phyloP scores from a whole-genome alignment of 1,139 yeast species.

The Diutina siamensis region DNA sequence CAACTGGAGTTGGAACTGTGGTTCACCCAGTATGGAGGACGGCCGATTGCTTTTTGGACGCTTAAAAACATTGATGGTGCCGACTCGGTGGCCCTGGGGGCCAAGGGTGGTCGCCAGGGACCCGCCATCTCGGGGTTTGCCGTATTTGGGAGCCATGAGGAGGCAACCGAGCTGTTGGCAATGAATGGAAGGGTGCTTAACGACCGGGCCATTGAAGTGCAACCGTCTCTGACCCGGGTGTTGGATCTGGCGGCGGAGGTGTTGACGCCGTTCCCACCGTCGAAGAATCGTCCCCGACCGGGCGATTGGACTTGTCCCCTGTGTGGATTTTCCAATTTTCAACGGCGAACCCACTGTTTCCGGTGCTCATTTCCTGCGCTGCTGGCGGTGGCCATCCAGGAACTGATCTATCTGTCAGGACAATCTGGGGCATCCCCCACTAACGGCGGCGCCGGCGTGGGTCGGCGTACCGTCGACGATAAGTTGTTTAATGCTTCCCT shows the following conservation, averaged over 20 bases:
- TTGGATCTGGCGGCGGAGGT: conserved; percentile 75
- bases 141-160: conserved; percentile 75
- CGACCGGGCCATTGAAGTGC: conserved; percentile 72
- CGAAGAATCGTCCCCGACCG: conserved; percentile 86
- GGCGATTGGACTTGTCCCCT: conserved; percentile 98
- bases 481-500: conserved; percentile 7
- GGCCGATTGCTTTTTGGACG: conserved; percentile 88
- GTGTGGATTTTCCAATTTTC: conserved; percentile 92
- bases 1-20: conserved; percentile 86
- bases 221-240: conserved; percentile 71
- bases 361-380: conserved; percentile 87
- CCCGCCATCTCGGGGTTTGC: conserved; percentile 64
- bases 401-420: conserved; percentile 21
- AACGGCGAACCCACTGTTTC: conserved; percentile 88
- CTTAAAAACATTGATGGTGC: conserved; percentile 44
- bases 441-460: not conserved
- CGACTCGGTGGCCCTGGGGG: conserved; percentile 5
- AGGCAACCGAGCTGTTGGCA: conserved; percentile 64
- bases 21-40: conserved; percentile 79
- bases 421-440: not conserved
- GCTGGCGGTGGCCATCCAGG: conserved; percentile 55
- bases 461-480: conserved; percentile 8
- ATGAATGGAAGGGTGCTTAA: conserved; percentile 73
- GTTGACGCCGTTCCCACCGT: conserved; percentile 74
- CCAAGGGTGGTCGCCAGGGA: conserved; percentile 14